A percentile compares a stretch with the other conserved stretches of the same genome.
phyloP scores from a whole-genome alignment of 805 yeast species.

The Starmera quercuum region DNA sequence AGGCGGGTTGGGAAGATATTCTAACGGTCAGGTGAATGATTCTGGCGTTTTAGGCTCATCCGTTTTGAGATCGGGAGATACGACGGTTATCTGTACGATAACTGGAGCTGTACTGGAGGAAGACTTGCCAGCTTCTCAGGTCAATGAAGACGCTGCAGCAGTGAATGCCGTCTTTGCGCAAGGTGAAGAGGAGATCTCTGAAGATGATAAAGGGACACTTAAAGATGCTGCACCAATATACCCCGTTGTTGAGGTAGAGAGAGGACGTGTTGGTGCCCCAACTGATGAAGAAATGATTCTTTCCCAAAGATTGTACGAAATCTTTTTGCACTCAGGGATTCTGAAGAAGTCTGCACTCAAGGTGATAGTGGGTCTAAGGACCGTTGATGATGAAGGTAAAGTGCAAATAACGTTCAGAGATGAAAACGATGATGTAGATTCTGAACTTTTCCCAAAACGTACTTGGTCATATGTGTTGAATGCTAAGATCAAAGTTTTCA shows the following conservation, averaged over 20 bases:
- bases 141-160: conserved; percentile 32
- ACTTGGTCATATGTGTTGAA: conserved; percentile 52
- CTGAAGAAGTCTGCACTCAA: conserved; percentile 43
- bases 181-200: conserved; percentile 22
- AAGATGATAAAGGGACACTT: conserved; percentile 16
- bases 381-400: conserved; percentile 42
- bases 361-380: conserved; percentile 47
- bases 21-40: conserved; percentile 23
- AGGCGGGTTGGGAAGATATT: conserved; percentile 30
- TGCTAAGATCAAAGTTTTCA: conserved; percentile 69
- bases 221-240: conserved; percentile 38
- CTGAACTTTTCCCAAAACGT: conserved; percentile 30
- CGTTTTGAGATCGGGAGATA: conserved; percentile 61
- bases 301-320: conserved; percentile 58
- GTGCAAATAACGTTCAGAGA: conserved; percentile 40
- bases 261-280: conserved; percentile 76
- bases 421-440: conserved; percentile 24
- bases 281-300: conserved; percentile 78
- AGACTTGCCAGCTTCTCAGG: conserved; percentile 31
- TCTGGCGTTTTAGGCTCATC: conserved; percentile 54
- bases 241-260: conserved; percentile 68
- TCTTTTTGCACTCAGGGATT: conserved; percentile 48
- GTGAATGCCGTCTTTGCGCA: conserved; percentile 24
- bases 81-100: conserved; percentile 64
- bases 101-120: conserved; percentile 61